phyloP scores from a whole-genome alignment of 192 early-diverging fungal genomes.

The Phlyctochytrium bullatum region DNA sequence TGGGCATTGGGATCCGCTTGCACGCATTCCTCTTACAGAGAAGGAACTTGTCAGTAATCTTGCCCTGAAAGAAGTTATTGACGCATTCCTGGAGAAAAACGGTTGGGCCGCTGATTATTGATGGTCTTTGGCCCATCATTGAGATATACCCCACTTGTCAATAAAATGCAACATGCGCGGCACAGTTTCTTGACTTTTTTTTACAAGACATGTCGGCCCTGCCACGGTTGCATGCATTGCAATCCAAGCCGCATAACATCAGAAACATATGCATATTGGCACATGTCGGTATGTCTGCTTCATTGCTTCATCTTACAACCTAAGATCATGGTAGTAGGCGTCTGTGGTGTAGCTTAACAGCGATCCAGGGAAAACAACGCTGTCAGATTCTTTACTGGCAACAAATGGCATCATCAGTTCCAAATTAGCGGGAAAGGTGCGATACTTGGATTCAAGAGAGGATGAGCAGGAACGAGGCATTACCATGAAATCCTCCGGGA shows the following conservation, averaged over 20 bases:
- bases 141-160: too few species aligned
- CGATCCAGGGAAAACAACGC: constrained; percentile 79
- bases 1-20: constrained; percentile 81
- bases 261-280: constrained; percentile 98
- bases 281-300: constrained; percentile 88
- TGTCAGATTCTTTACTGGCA: constrained; percentile 92
- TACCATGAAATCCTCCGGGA: constrained; percentile 97
- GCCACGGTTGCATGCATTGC: constrained; percentile 45
- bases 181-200: neutral
- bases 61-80: constrained; percentile 58
- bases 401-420: constrained; percentile 97
- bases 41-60: constrained; percentile 71
- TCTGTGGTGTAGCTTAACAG: neutral
- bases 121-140: neutral
- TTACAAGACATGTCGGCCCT: neutral
- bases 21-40: constrained; percentile 63
- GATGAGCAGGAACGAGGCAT: constrained; percentile 99
- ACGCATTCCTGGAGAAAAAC: constrained; percentile 23
- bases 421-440: constrained; percentile 92
- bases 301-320: neutral
- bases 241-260: constrained; percentile 66
- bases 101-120: constrained; percentile 31
- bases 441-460: constrained; percentile 92
- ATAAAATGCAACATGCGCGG: too few species aligned
- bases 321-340: neutral